phyloP scores from a whole-genome alignment of 306 rosid genomes.

The Comarum palustre region DNA sequence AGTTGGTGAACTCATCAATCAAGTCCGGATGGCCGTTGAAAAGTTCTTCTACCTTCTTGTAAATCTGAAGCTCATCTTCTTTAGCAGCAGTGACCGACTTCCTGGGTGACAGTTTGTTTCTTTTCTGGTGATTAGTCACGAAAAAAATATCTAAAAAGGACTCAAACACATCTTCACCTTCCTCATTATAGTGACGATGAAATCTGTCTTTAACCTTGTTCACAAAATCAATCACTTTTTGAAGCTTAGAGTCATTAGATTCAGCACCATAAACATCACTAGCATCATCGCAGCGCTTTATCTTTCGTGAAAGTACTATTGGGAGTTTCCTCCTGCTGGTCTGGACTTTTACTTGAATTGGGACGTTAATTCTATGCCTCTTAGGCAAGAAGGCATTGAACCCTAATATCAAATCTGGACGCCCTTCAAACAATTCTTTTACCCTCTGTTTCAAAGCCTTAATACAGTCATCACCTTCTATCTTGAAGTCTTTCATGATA shows the following conservation, averaged over 20 bases:
- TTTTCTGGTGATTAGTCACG: constrained; percentile 22
- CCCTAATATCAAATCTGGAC: constrained; percentile 72
- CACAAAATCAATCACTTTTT: constrained; percentile 78
- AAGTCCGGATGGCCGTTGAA: constrained; percentile 69
- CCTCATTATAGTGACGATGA: constrained; percentile 30
- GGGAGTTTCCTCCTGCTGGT: constrained; percentile 24
- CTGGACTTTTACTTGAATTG: constrained; percentile 29
- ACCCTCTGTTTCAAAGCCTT: constrained; percentile 75
- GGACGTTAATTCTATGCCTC: constrained; percentile 59
- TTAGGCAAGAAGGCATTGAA: constrained; percentile 91
- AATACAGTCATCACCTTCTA: constrained; percentile 43
- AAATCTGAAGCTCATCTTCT: neutral
- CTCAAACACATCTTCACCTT: constrained; percentile 72
- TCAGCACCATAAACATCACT: neutral
- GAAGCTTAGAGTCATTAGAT: constrained; percentile 24
- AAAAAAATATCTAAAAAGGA: constrained; percentile 71
- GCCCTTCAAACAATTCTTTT: constrained; percentile 78
- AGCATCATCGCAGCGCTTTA: neutral
- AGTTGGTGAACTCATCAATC: constrained; percentile 67
- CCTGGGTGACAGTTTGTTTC: constrained; percentile 31
- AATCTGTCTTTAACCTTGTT: constrained; percentile 85
- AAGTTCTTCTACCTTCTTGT: constrained; percentile 56
- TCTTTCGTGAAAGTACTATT: neutral
- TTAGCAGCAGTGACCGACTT: neutral
- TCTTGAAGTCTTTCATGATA: constrained; percentile 92